Evolutionary conservation across 208 protist genomes (phyloP), one percentile per base, ranked within the genome.

Genomic region (Acanthamoeba royreba): DNA sequence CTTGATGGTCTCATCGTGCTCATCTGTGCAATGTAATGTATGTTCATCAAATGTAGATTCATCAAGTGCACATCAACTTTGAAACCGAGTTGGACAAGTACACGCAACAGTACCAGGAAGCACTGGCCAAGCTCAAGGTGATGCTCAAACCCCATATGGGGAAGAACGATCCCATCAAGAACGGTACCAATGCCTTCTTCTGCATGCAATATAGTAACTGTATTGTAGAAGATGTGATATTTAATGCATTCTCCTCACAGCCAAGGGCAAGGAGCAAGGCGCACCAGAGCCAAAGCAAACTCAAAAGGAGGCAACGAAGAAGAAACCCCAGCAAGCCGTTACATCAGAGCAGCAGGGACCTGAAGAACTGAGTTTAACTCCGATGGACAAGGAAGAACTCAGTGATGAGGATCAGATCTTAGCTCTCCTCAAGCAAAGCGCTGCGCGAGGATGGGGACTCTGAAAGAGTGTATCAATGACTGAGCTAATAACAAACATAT

Each of bases 111-210:
- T 90, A 90, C 40, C 35, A 90, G 52, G 83, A 90, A 28, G 83
- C 83, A 17, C 53, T 90, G 45, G 83, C 25, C 43, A 90, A 90
- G 83, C 53, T 90, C 38, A 63, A 90, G 52, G 83, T 69, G 25
- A 17, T 90, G 8, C 52, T 90, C 35, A 90, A 90, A 52, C 83
- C 83, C 4, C 83, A 90, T 45, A 49, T 85, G 74, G 74, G 74
- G 28, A 85, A 85, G 74, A 85, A 85, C 74, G 74, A 85, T 17
- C 74, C 43, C 74, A 53, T 45, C n/a, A 40, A 85, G 25, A 40
- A 45, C 33, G 72, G 72, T 81, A 49, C 72, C n/a, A n/a, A n/a
- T n/a, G n/a, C n/a, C n/a, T n/a, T n/a, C n/a, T n/a, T n/a, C n/a
- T n/a, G n/a, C n/a, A n/a, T n/a, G n/a, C n/a, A n/a, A n/a, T n/a